phyloP scores from a whole-genome alignment of 1,284 basidiomycete genomes.

The Stygiomarasmius scandens region DNA sequence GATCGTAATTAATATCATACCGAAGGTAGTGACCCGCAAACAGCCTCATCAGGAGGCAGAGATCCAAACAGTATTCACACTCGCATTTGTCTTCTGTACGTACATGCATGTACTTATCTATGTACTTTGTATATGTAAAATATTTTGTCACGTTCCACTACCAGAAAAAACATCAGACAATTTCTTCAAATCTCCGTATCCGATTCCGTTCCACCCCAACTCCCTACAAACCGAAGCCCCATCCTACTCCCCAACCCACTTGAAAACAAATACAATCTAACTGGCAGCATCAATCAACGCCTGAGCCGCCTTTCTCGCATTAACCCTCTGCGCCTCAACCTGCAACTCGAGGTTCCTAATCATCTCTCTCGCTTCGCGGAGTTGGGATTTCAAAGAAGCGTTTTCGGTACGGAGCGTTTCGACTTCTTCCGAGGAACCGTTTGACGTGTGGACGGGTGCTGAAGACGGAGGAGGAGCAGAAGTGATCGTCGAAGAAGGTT shows the following conservation, averaged over 20 bases:
- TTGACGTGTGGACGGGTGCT: not conserved
- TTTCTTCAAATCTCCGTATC: no score
- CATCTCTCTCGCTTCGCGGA: constrained; percentile 76
- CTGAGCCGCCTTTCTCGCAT: constrained; percentile 70
- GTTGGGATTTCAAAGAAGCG: constrained; percentile 54
- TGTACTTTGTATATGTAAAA: no score
- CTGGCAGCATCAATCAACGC: constrained; percentile 42
- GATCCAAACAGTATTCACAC: no score
- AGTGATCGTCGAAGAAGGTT: constrained; percentile 18
- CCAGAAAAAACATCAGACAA: no score
- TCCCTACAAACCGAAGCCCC: no score
- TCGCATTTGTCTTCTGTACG: no score
- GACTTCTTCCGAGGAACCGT: not conserved
- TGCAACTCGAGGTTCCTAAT: constrained; percentile 83
- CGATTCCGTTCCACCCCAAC: no score
- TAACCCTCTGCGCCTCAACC: constrained; percentile 75
- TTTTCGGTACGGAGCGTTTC: constrained; percentile 51
- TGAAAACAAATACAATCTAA: not conserved
- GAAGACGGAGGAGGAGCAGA: constrained; percentile 17
- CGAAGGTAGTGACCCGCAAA: no score
- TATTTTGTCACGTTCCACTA: no score
- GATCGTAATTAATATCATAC: no score
- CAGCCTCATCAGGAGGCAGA: no score
- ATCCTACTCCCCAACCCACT: not conserved
- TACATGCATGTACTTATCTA: no score